Conservation (phyloP, 495 filamentous ascomycete species). For the Lepidopterella palustris region DNA sequence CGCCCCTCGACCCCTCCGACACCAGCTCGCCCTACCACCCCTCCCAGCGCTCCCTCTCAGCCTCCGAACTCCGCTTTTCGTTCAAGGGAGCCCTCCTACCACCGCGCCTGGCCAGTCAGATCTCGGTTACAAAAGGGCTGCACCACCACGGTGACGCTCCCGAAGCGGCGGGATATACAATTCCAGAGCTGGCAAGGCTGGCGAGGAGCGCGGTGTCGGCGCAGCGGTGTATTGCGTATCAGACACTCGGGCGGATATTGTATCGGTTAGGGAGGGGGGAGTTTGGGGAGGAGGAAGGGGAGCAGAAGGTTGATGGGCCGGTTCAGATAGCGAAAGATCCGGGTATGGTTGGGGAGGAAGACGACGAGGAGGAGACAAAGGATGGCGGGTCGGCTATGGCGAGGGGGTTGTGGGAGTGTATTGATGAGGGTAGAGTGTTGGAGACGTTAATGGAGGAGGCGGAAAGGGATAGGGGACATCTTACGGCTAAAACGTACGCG, state of each 20-base stretch:
- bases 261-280: slow-evolving; percentile 75
- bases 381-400: slow-evolving; percentile 32
- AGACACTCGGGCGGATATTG: slow-evolving; percentile 77
- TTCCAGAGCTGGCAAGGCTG: slow-evolving; percentile 78
- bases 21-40: slow-evolving; percentile 71
- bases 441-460: slow-evolving; percentile 63
- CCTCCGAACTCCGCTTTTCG: slow-evolving; percentile 79
- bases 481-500: slow-evolving; percentile 70
- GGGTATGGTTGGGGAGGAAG: slow-evolving; percentile 11
- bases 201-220: slow-evolving; percentile 74
- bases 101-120: slow-evolving; percentile 60
- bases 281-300: slow-evolving; percentile 56
- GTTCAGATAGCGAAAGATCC: slow-evolving; percentile 48
- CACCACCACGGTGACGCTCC: slow-evolving; percentile 94
- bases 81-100: slow-evolving; percentile 73
- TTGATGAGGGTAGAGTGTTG: slow-evolving; percentile 72
- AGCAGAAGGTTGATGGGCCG: slow-evolving; percentile 54
- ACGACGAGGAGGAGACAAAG: slow-evolving; percentile 17
- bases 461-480: slow-evolving; percentile 47
- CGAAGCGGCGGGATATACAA: slow-evolving; percentile 88
- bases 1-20: slow-evolving; percentile 53
- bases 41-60: slow-evolving; percentile 57
- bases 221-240: slow-evolving; percentile 87
- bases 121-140: slow-evolving; percentile 69
- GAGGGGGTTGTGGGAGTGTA: slow-evolving; percentile 41